Evolutionary conservation across 805 yeast genomes (phyloP), one percentile per base, ranked within the genome.

Genomic region (Cyberlindnera lachancei): DNA sequence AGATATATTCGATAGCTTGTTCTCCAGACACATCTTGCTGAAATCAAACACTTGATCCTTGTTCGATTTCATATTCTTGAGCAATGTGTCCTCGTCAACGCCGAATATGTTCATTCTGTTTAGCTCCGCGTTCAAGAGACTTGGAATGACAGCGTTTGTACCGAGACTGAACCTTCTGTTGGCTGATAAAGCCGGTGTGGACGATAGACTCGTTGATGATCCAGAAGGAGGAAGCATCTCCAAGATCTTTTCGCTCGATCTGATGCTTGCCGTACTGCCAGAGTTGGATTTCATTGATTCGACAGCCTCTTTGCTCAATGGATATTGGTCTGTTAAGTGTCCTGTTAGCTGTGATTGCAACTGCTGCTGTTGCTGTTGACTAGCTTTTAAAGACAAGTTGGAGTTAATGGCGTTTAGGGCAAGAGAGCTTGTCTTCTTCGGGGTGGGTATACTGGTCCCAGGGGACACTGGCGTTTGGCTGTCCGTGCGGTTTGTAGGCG

Each of bases 51-150:
- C 11, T 15, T 14, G 25, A 13, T 1, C 31, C 29, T 9, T 35
- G 34, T 15, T 32, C 38, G 15, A 30, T 25, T 6, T 34, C 40
- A 6, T 33, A 27, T 11, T 7, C 25, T 25, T 26, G 15, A 21
- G 23, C n/a, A 21, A 11, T 14, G 14, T 30, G 13, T 26, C 40
- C 4, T 39, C 34, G 15, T 37, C 39, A 11, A 38, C 33, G 34
- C 46, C 46, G 24, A 51, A 51, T 11, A 51, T 19, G 23, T 50
- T 41, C 15, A 50, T 20, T 29, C 45, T 45, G 35, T 51, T 48
- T 21, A 51, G 35, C 26, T 50, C 46, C 4, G 56, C 56, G 31
- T 48, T 48, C 6, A 51, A 35, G 7, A 51, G 31, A 2, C 55
- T 36, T 1, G 52, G 55, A 3, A 51, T 40, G 11, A 51, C 39